Evolutionary conservation across 139 green algal genomes (phyloP), one percentile per base, ranked within the genome.

Genomic region (Chlamydomonas applanata): DNA sequence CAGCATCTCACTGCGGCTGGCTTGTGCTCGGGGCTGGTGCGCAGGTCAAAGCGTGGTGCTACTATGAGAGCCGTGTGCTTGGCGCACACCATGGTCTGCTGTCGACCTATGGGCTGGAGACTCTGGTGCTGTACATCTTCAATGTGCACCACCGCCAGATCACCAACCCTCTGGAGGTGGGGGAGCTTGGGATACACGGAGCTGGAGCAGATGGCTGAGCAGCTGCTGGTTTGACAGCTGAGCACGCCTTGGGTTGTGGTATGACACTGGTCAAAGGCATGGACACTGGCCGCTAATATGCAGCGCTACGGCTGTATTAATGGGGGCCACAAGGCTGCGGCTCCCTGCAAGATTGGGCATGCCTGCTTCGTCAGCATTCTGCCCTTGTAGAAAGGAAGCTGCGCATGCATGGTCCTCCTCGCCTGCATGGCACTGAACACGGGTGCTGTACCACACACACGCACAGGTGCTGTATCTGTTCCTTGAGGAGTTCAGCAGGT

Each of bases 11-110:
- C 4, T 62, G 4, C 9, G 22, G 54, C 19, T 11, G 4, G n/a
- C 9, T 62, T 27, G 13, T 11, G 54, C 22, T 29, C 19, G 54
- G 9, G 56, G 27, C 11, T 65, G 73, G 27, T n/a, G n/a, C n/a
- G n/a, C 81, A 95, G 92, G 86, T 98, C 56, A 99, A 99, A 83
- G 94, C 94, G 0, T 99, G 96, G 96, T 97, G 93, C 84, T 98
- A 97, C 79, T 99, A 99, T 72, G 96, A 99, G 86, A 93, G 85
- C 75, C 83, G 94, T 3, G 74, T 99, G 67, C 79, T 99, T 60
- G 96, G 96, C 27, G 95, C 96, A 0, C 93, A 98, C 76, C 92
- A 98, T 74, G 93, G 90, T 20, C 88, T 99, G 29, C 88, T 99
- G 45, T 96, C 90, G 78, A 98, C 92, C 2, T 99, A 99, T 82